Conservation (phyloP, 495 filamentous ascomycete genomes). For the Pseudevernia furfuracea region DNA sequence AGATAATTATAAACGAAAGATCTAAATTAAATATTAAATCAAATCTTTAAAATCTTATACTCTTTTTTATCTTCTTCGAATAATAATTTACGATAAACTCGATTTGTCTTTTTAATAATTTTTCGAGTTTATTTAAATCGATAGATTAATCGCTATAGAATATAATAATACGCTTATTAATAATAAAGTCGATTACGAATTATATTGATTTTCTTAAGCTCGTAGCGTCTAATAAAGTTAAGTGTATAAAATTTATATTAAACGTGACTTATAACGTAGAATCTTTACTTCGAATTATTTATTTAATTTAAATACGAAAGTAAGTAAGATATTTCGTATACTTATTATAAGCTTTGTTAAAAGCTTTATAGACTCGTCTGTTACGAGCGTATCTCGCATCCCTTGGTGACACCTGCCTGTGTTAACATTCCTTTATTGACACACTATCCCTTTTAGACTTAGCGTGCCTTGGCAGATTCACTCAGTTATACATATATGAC, state of each 20-base stretch:
- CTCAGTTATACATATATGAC: too few species aligned
- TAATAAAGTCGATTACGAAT: slow-evolving; percentile 24
- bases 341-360: too few species aligned
- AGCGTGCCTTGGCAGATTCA: too few species aligned
- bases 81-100: slow-evolving; percentile 1
- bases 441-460: too few species aligned
- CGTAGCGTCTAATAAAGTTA: slow-evolving; percentile 5
- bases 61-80: slow-evolving; percentile 16
- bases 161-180: neutral
- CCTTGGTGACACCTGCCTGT: too few species aligned
- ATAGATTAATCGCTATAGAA: too few species aligned
- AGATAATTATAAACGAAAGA: neutral
- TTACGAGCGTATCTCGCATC: too few species aligned
- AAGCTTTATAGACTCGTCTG: too few species aligned
- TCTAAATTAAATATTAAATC: neutral
- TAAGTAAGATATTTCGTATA: too few species aligned
- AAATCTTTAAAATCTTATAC: slow-evolving; percentile 21
- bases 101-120: slow-evolving; percentile 20
- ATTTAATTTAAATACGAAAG: too few species aligned
- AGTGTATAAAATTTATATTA: slow-evolving; percentile 24
- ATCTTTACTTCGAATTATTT: too few species aligned
- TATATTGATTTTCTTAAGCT: slow-evolving; percentile 16
- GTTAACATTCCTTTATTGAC: too few species aligned
- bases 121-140: slow-evolving; percentile 4
- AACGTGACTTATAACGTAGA: slow-evolving; percentile 30